Percentiles rank a stretch among this genome's conserved stretches.
Conservation (phyloP, 108 stramenopile species). For the Skeletonema menzelii region DNA sequence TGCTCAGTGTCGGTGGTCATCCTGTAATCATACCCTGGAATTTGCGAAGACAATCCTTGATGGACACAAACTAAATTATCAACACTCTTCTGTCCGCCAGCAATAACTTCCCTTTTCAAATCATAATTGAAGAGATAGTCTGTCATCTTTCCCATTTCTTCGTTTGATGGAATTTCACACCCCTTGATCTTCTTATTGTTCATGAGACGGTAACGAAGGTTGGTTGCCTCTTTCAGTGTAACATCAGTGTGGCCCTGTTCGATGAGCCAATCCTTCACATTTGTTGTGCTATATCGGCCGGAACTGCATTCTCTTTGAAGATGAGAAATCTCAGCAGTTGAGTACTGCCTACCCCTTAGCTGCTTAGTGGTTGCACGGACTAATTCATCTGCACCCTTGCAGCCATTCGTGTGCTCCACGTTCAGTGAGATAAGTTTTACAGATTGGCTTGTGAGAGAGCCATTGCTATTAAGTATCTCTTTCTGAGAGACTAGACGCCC, state of each 20-base stretch:
- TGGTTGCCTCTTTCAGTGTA: background rate
- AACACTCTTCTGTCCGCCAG: conserved; percentile 1
- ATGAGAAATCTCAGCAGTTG: background rate
- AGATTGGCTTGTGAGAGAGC: too few relatives aligned
- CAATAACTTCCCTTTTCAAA: background rate
- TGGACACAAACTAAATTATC: background rate
- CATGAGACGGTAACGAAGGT: background rate
- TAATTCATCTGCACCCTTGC: too few relatives aligned
- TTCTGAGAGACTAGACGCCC: too few relatives aligned
- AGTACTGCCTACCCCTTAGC: background rate
- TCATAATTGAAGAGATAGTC: conserved; percentile 4
- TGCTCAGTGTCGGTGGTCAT: background rate
- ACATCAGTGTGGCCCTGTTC: background rate
- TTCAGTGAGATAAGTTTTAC: too few relatives aligned
- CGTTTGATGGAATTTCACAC: background rate
- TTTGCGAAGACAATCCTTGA: background rate
- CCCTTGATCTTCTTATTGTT: conserved; percentile 5
- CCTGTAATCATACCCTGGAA: background rate
- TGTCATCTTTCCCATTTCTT: background rate
- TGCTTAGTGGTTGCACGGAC: too few relatives aligned
- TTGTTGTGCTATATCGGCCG: background rate
- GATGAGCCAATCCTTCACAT: background rate
- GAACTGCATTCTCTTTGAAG: background rate
- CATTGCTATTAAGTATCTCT: too few relatives aligned
- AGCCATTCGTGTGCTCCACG: too few relatives aligned